phyloP scores from a whole-genome alignment of 306 rosid species.

The Citrullus colocynthis region DNA sequence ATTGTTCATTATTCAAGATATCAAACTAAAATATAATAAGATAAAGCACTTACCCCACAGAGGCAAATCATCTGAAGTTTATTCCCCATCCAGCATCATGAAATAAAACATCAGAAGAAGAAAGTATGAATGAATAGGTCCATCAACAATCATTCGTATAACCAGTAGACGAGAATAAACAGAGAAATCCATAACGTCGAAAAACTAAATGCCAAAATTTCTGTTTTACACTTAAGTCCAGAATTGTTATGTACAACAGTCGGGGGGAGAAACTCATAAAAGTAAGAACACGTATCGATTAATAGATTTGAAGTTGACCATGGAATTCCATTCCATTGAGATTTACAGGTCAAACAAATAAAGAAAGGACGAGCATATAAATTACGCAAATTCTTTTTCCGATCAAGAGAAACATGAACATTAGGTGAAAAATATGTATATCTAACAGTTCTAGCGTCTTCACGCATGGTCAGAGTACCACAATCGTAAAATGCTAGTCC shows the following conservation, averaged over 20 bases:
- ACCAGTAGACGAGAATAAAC: not conserved
- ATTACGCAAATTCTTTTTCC: not conserved
- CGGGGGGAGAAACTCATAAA: not conserved
- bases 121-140: slow-evolving; percentile 27
- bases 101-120: slow-evolving; percentile 17
- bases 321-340: not conserved
- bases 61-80: slow-evolving; percentile 86
- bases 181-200: not conserved
- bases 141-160: not conserved
- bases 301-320: not conserved
- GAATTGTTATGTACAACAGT: not conserved
- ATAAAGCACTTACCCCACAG: slow-evolving; percentile 69
- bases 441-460: not conserved
- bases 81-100: slow-evolving; percentile 27
- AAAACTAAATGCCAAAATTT: not conserved
- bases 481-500: not conserved
- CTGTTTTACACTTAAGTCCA: not conserved
- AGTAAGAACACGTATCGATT: not conserved
- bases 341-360: not conserved
- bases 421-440: not conserved
- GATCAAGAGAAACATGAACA: not conserved
- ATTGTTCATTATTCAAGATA: not conserved
- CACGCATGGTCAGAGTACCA: not conserved
- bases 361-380: not conserved
- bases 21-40: not conserved